Conservation (phyloP, 495 filamentous ascomycete genomes). For the Pseudoneurospora amorphoporcata region DNA sequence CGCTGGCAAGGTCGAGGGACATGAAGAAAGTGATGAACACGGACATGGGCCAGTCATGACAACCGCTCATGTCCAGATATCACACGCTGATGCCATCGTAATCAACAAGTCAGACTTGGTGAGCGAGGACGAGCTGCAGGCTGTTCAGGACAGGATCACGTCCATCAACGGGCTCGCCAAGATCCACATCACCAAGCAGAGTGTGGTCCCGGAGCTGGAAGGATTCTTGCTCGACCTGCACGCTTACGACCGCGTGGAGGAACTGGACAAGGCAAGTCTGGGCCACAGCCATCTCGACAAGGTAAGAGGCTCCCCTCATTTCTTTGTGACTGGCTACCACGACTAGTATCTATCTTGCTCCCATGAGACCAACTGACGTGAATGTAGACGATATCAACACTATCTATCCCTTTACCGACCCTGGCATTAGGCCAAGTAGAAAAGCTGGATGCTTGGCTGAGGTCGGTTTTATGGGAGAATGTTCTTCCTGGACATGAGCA, state of each 20-base stretch:
- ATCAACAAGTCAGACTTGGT: slow-evolving; percentile 94
- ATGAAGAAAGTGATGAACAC: slow-evolving; percentile 39
- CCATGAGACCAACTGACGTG: not conserved
- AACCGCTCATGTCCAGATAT: slow-evolving; percentile 91
- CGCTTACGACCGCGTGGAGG: slow-evolving; percentile 75
- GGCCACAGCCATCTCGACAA: slow-evolving; percentile 79
- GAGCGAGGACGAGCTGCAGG: slow-evolving; percentile 51
- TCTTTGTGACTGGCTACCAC: not conserved
- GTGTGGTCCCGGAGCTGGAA: slow-evolving; percentile 69
- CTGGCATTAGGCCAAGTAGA: slow-evolving; percentile 44
- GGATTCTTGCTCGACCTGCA: slow-evolving; percentile 82
- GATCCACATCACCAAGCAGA: slow-evolving; percentile 70
- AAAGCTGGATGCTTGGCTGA: slow-evolving; percentile 70
- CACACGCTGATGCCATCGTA: slow-evolving; percentile 91
- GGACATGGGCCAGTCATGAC: slow-evolving; percentile 55
- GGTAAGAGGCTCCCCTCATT: slow-evolving; percentile 32
- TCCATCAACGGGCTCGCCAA: slow-evolving; percentile 87
- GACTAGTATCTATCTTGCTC: not conserved
- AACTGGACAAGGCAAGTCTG: slow-evolving; percentile 52
- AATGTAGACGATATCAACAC: slow-evolving; percentile 76
- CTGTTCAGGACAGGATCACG: slow-evolving; percentile 53
- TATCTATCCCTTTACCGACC: slow-evolving; percentile 52
- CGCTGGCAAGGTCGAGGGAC: slow-evolving; percentile 45
- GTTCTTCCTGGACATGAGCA: slow-evolving; percentile 40
- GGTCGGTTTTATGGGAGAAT: slow-evolving; percentile 73